Evolutionary conservation across 306 rosid species (phyloP), one percentile per base, ranked within the genome.

Genomic region (Vicia faba): DNA sequence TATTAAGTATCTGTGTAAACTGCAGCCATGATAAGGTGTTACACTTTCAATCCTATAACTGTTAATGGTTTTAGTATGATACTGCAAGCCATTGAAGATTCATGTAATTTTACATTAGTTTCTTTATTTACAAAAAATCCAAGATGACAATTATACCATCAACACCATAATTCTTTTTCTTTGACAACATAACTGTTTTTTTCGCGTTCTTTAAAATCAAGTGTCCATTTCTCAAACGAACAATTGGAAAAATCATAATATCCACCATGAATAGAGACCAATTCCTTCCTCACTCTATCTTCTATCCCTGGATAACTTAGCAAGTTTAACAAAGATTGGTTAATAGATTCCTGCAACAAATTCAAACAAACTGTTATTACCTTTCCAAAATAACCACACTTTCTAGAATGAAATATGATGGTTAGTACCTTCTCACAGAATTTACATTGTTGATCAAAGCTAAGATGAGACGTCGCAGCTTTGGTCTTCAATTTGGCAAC

Each of bases 191-290:
- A 80, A 26, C 43, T 69, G 2, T 23, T 59, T 16, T 64, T 70
- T 36, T 36, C 49, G 70, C 79, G 26, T 13, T 78, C 55, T 41
- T 70, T 41, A 19, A 82, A 39, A 80, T 90, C 96, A 80, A 93
- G 85, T 19, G 85, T 83, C 95, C 99, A 93, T 74, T 84, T 93
- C 80, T 93, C 97, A 87, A 93, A 93, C 1, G 89, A 55, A 81
- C 97, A 89, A 68, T 71, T 85, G 60, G 73, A 70, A 77, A 93
- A 83, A 82, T 93, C 73, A 75, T 88, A 93, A 72, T 86, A 67
- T 51, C 97, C 96, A 50, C 95, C 96, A 75, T 88, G 97, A 75
- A 93, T 69, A 61, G 75, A 76, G 70, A 90, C 78, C 70, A 74
- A 28, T 50, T 73, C 85, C 68, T 67, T 81, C 63, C 74, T 82